A percentile compares a stretch with the other conserved stretches of the same genome.
Evolutionary conservation across 2,329 filamentous ascomycete genomes (phyloP).

Genomic region (Trichoderma simmonsii): DNA sequence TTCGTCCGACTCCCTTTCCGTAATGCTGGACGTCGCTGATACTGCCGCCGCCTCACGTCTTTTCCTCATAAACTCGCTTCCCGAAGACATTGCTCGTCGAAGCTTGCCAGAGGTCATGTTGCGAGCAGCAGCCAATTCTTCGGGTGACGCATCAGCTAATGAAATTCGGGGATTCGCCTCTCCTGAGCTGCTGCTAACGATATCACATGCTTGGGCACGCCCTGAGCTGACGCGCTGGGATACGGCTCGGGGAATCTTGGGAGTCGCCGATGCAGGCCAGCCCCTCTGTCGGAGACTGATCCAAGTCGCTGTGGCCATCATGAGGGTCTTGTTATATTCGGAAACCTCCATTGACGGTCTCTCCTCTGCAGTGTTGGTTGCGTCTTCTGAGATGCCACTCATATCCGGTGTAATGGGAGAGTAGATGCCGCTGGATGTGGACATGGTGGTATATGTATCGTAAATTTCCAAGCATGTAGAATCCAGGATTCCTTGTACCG

Average conservation of each 20-base stretch:
- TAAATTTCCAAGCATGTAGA: constrained; percentile 64
- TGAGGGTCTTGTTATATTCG: constrained; percentile 35
- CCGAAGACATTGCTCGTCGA: constrained; percentile 26
- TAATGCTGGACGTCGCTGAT: neutral
- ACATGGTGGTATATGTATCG: constrained; percentile 62
- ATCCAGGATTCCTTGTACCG: constrained; percentile 68
- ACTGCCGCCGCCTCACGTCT: constrained; percentile 16
- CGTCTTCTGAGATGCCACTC: constrained; percentile 22
- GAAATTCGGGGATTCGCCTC: neutral
- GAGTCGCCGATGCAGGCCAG: constrained; percentile 34
- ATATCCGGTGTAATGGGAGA: constrained; percentile 37
- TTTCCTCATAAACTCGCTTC: constrained; percentile 28
- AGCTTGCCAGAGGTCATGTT: constrained; percentile 13
- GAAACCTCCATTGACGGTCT: constrained; percentile 31
- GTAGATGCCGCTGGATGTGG: constrained; percentile 46
- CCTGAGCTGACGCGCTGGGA: constrained; percentile 22
- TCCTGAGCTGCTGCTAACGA: constrained; percentile 2
- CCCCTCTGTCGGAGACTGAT: constrained; percentile 36
- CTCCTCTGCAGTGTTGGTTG: constrained; percentile 27
- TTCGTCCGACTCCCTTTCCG: neutral
- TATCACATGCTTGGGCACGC: constrained; percentile 21
- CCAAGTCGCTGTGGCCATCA: constrained; percentile 40
- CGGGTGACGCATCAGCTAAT: neutral
- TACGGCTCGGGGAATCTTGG: constrained; percentile 28
- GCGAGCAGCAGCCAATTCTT: neutral